These are phyloP conservation scores for Priceomyces haplophilus DNA, from an alignment of 805 yeast species.

Conservation along the genomic window DNA sequence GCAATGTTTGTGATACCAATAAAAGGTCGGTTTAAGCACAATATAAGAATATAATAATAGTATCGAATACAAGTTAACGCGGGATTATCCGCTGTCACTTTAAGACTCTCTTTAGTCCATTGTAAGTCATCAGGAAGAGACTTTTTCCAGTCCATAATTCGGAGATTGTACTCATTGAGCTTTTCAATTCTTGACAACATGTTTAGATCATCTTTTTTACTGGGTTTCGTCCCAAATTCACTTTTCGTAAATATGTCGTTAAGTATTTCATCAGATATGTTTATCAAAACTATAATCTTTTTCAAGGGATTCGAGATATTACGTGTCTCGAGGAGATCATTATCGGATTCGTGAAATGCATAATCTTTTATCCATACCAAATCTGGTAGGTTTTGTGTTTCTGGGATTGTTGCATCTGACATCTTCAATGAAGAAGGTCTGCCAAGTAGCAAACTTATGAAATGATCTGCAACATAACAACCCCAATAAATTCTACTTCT, in stretches of 20 bases:
- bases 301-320: conserved; percentile 44
- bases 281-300: conserved; percentile 40
- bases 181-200: conserved; percentile 38
- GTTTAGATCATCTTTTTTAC: conserved; percentile 38
- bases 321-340: conserved; percentile 18
- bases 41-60: conserved; percentile 54
- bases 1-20: conserved; percentile 34
- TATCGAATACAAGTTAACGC: conserved; percentile 51
- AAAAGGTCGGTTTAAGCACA: conserved; percentile 62
- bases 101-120: conserved; percentile 46
- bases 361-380: conserved; percentile 62
- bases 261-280: conserved; percentile 44
- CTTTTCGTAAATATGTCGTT: conserved; percentile 43
- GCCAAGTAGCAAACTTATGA: conserved; percentile 57
- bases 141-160: conserved; percentile 51
- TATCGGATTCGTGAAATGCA: conserved; percentile 32
- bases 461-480: conserved; percentile 60
- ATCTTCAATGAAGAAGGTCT: conserved; percentile 54
- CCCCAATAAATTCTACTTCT: conserved; percentile 67
- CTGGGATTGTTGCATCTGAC: conserved; percentile 59
- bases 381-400: conserved; percentile 57
- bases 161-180: conserved; percentile 45
- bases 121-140: conserved; percentile 46
- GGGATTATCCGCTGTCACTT: conserved; percentile 48
- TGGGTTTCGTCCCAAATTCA: conserved; percentile 25